These are phyloP conservation scores for Medicago lupulina DNA, from an alignment of 306 rosid genomes.

Conservation along the genomic window DNA sequence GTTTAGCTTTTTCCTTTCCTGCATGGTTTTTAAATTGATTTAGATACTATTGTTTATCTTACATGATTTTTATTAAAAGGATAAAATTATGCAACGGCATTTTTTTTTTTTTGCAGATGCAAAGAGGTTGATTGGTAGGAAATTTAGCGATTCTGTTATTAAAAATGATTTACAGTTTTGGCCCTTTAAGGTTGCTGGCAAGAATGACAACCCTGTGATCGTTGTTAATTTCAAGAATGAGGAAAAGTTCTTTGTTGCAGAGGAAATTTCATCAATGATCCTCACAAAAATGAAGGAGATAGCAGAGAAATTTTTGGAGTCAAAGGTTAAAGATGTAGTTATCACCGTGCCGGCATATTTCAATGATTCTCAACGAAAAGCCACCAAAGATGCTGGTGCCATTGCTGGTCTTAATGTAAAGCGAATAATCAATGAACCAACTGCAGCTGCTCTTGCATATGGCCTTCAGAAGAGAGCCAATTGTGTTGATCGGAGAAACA, in stretches of 20 bases:
- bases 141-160: neutral
- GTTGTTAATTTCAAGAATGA: constrained; percentile 47
- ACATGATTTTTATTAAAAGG: neutral
- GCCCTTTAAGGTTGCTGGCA: neutral
- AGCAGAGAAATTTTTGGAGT: constrained; percentile 44
- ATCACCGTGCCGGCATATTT: constrained; percentile 67
- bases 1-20: neutral
- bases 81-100: neutral
- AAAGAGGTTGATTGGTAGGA: constrained; percentile 3
- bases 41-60: neutral
- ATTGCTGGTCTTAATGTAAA: constrained; percentile 48
- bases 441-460: constrained; percentile 66
- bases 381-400: constrained; percentile 42
- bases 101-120: neutral
- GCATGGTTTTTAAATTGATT: neutral
- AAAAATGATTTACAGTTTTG: neutral
- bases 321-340: constrained; percentile 51
- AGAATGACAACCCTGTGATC: constrained; percentile 55
- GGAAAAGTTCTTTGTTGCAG: constrained; percentile 45
- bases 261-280: constrained; percentile 68
- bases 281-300: constrained; percentile 57
- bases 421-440: constrained; percentile 51
- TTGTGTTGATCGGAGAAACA: constrained; percentile 39
- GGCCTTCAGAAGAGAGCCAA: constrained; percentile 57
- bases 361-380: constrained; percentile 52